Evolutionary conservation across 306 rosid species (phyloP), one percentile per base, ranked within the genome.

Genomic region (Lotus japonicus): DNA sequence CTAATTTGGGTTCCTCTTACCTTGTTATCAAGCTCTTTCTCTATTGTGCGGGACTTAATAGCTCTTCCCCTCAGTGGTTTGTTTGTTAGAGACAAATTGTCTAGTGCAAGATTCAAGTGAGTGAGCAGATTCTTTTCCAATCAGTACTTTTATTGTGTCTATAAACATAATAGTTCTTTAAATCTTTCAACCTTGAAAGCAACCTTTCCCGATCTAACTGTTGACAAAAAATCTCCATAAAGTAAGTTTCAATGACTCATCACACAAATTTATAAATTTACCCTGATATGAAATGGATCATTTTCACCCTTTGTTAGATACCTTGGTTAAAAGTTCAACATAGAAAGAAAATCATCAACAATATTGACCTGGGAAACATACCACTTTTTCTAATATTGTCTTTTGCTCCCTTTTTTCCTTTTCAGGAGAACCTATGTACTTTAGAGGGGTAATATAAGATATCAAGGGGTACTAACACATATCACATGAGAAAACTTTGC

Each of bases 321-420:
- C 5, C 14, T 44, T 1, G 44, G 9, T 33, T 5, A 7, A 53
- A 53, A 46, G 39, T 48, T 65, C 59, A 49, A 49, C 13, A 66
- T 7, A 10, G 7, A 11, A 66, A 46, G 59, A 15, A 49, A 31
- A 11, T 12, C 41, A 66, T 35, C 38, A 9, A 17, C 18, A 11
- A 36, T n/a, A 66, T 33, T 16, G 14, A 9, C 36, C 19, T 6
- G 11, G 13, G 14, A 10, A 28, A 45, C 31, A 31, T 58, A 58
- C 74, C 64, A 9, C 48, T 58, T 58, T 58, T 15, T 67, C 56
- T n/a, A n/a, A n/a, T n/a, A n/a, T n/a, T n/a, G n/a, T n/a, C n/a
- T n/a, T n/a, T n/a, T n/a, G n/a, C n/a, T n/a, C n/a, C n/a, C n/a
- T n/a, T n/a, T n/a, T n/a, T n/a, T n/a, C n/a, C n/a, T n/a, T n/a